Evolutionary conservation across 345 rosid genomes (phyloP).

Genomic region (Clausena lansium): DNA sequence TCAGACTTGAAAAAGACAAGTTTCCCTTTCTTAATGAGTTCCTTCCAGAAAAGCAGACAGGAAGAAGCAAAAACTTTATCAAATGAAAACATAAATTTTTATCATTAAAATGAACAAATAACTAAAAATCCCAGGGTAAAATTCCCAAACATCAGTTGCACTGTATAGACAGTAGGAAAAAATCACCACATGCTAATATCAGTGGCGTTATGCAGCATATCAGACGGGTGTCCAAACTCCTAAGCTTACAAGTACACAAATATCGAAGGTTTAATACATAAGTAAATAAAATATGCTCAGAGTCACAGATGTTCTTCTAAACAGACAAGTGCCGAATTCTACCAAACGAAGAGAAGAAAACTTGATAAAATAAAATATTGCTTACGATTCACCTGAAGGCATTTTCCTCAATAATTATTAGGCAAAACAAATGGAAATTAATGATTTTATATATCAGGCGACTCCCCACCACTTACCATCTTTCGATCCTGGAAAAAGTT

Average conservation of each 20-base stretch:
- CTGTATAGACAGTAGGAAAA: not conserved
- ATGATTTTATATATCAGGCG: not conserved
- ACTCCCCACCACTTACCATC: not conserved
- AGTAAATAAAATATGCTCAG: not conserved
- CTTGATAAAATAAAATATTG: not conserved
- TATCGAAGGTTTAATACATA: not conserved
- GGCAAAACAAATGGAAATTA: not conserved
- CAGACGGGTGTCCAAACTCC: not conserved
- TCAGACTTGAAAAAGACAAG: not conserved
- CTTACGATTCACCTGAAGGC: not conserved
- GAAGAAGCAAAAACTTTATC: not conserved
- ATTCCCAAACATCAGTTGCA: not conserved
- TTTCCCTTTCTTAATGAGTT: not conserved
- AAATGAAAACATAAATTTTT: constrained; percentile 2
- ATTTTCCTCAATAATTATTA: not conserved
- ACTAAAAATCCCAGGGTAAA: not conserved
- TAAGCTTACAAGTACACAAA: not conserved
- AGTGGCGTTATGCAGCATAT: not conserved
- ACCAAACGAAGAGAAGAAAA: not conserved
- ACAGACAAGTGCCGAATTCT: not conserved
- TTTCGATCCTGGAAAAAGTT: not conserved
- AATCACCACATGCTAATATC: not conserved
- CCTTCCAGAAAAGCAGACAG: constrained; percentile 1
- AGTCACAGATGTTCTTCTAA: not conserved
- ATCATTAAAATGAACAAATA: not conserved